A percentile compares a stretch with the other conserved stretches of the same genome.
Conservation (phyloP, 148 eudicot genomes). For the Rhododendron simsii region DNA sequence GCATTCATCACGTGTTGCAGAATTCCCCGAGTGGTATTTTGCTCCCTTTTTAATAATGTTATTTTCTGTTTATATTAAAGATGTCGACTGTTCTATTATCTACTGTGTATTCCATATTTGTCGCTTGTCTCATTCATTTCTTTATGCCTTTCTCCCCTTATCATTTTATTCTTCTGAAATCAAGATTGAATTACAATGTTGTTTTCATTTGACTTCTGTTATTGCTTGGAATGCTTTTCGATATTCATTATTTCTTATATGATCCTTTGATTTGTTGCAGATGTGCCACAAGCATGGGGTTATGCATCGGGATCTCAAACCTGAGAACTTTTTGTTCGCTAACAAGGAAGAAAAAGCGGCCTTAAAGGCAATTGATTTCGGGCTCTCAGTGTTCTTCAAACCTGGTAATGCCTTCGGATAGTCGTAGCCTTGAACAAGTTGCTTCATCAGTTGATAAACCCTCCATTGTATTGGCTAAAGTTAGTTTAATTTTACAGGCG, state of each 20-base stretch:
- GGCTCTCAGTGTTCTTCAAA: constrained; percentile 35
- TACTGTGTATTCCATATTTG: background rate
- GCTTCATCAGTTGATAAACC: background rate
- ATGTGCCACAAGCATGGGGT: constrained; percentile 48
- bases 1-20: background rate
- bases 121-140: background rate
- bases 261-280: constrained; percentile 10
- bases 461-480: background rate
- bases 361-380: constrained; percentile 51
- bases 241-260: background rate
- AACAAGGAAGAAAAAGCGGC: constrained; percentile 53
- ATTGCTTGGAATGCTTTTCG: background rate
- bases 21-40: no score
- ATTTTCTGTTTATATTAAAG: background rate
- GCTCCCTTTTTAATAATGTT: no score
- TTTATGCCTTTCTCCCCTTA: background rate
- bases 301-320: constrained; percentile 52
- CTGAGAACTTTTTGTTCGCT: constrained; percentile 45
- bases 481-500: constrained; percentile 25
- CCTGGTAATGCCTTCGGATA: constrained; percentile 26
- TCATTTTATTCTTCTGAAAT: background rate
- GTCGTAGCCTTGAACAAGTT: background rate
- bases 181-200: background rate
- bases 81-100: background rate
- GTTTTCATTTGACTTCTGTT: background rate